These are phyloP conservation scores for Phytophthora constricta DNA, from an alignment of 352 stramenopile species.

Conservation along the genomic window DNA sequence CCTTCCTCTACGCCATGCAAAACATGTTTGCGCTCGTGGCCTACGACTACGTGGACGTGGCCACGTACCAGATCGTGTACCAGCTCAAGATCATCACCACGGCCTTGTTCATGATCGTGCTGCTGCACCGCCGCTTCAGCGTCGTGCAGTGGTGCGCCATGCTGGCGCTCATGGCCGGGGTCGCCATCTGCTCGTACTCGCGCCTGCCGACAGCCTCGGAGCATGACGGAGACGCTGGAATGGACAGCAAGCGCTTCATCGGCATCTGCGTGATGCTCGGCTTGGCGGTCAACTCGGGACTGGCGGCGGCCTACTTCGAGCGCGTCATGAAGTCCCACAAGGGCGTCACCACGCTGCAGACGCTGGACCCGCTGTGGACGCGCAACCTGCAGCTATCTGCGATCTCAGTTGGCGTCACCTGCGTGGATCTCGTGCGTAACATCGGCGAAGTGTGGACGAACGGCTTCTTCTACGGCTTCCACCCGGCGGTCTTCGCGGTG, in stretches of 20 bases:
- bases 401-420: conserved; percentile 79
- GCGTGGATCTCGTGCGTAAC: conserved; percentile 77
- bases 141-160: conserved; percentile 86
- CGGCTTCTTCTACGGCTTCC: conserved; percentile 86
- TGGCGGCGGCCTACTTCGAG: conserved; percentile 88
- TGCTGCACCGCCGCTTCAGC: conserved; percentile 87
- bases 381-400: conserved; percentile 87
- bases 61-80: conserved; percentile 92
- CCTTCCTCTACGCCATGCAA: conserved; percentile 87
- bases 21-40: conserved; percentile 89
- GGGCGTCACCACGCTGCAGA: conserved; percentile 70
- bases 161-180: conserved; percentile 85
- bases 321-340: conserved; percentile 90
- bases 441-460: conserved; percentile 59
- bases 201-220: conserved; percentile 49
- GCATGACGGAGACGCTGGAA: conserved; percentile 17
- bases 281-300: conserved; percentile 85
- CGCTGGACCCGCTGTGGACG: conserved; percentile 85
- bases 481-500: conserved; percentile 72
- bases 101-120: conserved; percentile 89
- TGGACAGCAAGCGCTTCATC: conserved; percentile 69
- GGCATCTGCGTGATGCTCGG: conserved; percentile 83
- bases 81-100: conserved; percentile 93
- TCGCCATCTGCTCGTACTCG: conserved; percentile 88
- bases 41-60: conserved; percentile 90